Evolutionary conservation across 805 yeast species (phyloP).

Genomic region (Myxozyma mucilagina): DNA sequence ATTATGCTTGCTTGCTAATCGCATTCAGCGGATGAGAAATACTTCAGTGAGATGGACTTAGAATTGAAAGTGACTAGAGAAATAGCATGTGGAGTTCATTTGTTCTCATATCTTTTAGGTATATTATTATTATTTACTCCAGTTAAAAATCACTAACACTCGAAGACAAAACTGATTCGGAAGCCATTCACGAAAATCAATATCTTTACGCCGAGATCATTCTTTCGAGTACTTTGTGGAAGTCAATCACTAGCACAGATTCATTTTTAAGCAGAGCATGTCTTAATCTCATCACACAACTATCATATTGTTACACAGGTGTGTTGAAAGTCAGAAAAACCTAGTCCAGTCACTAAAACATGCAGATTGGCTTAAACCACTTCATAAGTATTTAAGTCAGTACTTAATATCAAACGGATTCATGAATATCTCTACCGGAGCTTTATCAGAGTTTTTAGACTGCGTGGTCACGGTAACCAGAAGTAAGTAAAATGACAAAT

Average conservation of each 20-base stretch:
- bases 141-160: not conserved
- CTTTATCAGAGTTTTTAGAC: conserved; percentile 20
- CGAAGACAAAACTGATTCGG: conserved; percentile 10
- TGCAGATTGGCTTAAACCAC: conserved; percentile 17
- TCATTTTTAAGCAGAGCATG: conserved; percentile 20
- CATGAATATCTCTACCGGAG: conserved; percentile 15
- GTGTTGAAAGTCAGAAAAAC: not conserved
- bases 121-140: not conserved
- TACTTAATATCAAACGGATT: conserved; percentile 25
- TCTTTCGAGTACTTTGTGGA: conserved; percentile 24
- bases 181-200: conserved; percentile 23
- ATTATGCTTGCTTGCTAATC: not conserved
- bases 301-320: conserved; percentile 20
- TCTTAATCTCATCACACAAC: conserved; percentile 13
- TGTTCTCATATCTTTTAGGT: conserved; percentile 24
- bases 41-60: conserved; percentile 21
- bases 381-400: conserved; percentile 11
- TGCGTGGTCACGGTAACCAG: conserved; percentile 19
- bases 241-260: conserved; percentile 17
- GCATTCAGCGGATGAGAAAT: conserved; percentile 25
- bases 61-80: conserved; percentile 18
- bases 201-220: conserved; percentile 26
- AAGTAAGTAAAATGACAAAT: conserved; percentile 8
- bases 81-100: conserved; percentile 19
- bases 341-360: not conserved